Evolutionary conservation across 1,139 yeast species (phyloP).

Genomic region (Suhomyces taliae): DNA sequence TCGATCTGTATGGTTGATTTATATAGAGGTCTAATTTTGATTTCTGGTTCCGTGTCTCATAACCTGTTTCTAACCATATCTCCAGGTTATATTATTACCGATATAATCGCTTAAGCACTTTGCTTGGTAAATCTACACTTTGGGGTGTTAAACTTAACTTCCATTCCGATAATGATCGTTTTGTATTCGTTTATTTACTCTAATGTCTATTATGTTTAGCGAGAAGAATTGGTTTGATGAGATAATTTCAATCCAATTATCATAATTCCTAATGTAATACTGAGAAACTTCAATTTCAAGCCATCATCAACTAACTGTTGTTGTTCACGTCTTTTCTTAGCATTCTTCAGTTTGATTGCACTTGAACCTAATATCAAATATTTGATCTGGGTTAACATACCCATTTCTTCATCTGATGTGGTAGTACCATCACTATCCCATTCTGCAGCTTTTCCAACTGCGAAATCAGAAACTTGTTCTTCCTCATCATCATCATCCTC

Average conservation of each 20-base stretch:
- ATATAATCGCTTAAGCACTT: background rate
- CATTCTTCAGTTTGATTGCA: slow-evolving; percentile 18
- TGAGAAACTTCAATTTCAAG: slow-evolving; percentile 44
- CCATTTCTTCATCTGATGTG: slow-evolving; percentile 22
- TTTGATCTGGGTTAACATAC: slow-evolving; percentile 38
- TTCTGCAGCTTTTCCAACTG: slow-evolving; percentile 6
- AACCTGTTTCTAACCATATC: too few relatives aligned
- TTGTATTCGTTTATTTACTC: background rate
- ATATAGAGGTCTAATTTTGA: too few relatives aligned
- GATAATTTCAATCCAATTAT: slow-evolving; percentile 45
- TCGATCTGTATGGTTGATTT: too few relatives aligned
- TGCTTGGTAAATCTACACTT: background rate
- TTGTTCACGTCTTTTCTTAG: slow-evolving; percentile 18
- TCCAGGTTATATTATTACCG: too few relatives aligned
- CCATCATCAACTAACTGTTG: slow-evolving; percentile 40
- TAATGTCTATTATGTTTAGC: slow-evolving; percentile 1
- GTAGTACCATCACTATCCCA: slow-evolving; percentile 13
- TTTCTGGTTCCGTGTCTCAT: too few relatives aligned
- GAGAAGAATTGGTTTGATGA: slow-evolving; percentile 16
- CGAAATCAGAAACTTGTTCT: slow-evolving; percentile 8
- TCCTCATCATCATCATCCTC: slow-evolving; percentile 15
- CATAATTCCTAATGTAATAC: slow-evolving; percentile 46
- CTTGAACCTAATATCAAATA: slow-evolving; percentile 33
- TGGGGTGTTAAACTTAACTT: background rate
- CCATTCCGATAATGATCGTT: too few relatives aligned